Conservation (phyloP, 1,139 yeast genomes). For the Tardiomyces blankii region DNA sequence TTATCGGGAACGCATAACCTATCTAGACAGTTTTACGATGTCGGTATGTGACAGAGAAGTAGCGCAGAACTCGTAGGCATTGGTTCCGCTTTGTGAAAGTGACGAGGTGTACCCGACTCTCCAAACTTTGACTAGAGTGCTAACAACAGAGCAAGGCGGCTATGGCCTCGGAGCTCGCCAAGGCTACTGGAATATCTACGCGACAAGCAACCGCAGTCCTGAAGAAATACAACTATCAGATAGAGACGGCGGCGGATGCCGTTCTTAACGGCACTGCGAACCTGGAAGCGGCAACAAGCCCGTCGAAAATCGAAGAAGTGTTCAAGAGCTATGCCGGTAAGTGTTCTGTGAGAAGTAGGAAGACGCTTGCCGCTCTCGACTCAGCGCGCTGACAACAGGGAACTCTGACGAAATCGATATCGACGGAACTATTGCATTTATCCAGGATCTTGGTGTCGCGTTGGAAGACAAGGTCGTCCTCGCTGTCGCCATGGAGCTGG, state of each 20-base stretch:
- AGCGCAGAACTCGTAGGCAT: too few species aligned
- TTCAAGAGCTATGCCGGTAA: conserved; percentile 2
- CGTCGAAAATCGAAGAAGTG: not conserved
- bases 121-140: too few species aligned
- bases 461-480: conserved; percentile 68
- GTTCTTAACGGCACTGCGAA: conserved; percentile 14
- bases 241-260: conserved; percentile 10
- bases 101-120: too few species aligned
- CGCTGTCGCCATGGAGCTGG: conserved; percentile 56
- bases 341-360: too few species aligned
- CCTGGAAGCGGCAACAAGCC: not conserved
- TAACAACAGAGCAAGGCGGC: too few species aligned
- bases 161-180: too few species aligned
- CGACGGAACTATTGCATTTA: conserved; percentile 64
- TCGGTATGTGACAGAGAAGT: too few species aligned
- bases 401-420: conserved; percentile 37
- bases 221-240: conserved; percentile 7
- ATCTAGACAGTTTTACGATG: too few species aligned
- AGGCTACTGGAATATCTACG: too few species aligned
- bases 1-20: too few species aligned
- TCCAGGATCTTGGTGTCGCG: conserved; percentile 53
- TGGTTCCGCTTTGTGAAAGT: too few species aligned
- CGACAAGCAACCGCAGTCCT: not conserved
- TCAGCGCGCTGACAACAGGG: conserved; percentile 3
- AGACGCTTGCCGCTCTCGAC: too few species aligned